These are phyloP conservation scores for Yarrowia osloensis DNA, from an alignment of 805 yeast species.

Conservation along the genomic window DNA sequence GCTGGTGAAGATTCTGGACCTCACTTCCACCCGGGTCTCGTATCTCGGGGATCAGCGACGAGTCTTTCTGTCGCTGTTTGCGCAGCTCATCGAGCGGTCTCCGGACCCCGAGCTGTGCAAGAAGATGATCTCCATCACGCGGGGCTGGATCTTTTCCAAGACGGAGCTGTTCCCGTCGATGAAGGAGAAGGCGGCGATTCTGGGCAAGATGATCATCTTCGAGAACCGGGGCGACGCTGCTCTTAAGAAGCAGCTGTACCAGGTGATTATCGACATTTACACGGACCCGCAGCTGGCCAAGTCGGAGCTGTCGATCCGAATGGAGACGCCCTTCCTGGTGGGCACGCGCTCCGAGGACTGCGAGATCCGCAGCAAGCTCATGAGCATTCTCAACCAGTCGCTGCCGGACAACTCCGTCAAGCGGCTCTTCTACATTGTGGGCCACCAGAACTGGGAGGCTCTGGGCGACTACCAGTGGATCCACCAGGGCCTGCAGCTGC, in stretches of 20 bases:
- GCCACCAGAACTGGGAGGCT: conserved; percentile 97
- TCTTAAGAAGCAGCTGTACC: conserved; percentile 74
- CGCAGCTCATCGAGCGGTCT: conserved; percentile 87
- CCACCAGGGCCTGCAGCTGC: conserved; percentile 84
- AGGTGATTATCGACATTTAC: conserved; percentile 83
- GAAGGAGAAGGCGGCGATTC: conserved; percentile 92
- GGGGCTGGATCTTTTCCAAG: conserved; percentile 86
- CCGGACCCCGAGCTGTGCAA: conserved; percentile 72
- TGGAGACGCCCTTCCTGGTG: conserved; percentile 94
- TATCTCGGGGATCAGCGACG: conserved; percentile 92
- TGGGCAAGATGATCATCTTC: conserved; percentile 90
- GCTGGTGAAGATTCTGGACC: conserved; percentile 71
- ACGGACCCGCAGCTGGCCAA: conserved; percentile 74
- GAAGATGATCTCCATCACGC: conserved; percentile 74
- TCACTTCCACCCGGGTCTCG: conserved; percentile 79
- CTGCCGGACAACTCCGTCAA: conserved; percentile 76
- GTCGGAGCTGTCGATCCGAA: conserved; percentile 86
- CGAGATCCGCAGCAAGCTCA: conserved; percentile 68
- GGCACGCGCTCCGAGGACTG: conserved; percentile 87
- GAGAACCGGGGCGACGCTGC: conserved; percentile 85
- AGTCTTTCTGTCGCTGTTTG: conserved; percentile 78
- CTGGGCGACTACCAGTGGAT: conserved; percentile 93
- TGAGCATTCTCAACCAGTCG: conserved; percentile 76
- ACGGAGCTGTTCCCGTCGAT: conserved; percentile 87
- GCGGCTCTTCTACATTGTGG: conserved; percentile 79